Conservation (phyloP, 2,329 filamentous ascomycete species). For the Cercospora sesami region DNA sequence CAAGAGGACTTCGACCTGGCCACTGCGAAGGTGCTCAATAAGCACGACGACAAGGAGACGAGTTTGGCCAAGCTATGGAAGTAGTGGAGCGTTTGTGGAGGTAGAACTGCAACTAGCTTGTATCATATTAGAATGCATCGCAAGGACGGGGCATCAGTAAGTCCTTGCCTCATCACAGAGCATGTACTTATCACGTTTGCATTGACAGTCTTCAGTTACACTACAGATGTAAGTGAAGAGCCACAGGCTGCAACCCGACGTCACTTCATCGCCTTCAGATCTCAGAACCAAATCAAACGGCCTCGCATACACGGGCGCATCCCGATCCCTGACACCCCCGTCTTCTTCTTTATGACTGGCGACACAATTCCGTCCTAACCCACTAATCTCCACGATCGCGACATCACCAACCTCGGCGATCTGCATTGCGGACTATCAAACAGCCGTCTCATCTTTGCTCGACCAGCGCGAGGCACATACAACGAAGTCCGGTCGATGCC, state of each 20-base stretch:
- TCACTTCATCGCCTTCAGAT: neutral
- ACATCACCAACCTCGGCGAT: neutral
- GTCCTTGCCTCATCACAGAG: conserved; percentile 19
- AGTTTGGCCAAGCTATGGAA: conserved; percentile 86
- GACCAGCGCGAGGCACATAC: neutral
- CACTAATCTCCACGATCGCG: neutral
- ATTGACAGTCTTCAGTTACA: neutral
- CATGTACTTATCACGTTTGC: conserved; percentile 8
- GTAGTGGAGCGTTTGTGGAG: conserved; percentile 42
- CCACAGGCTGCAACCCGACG: neutral
- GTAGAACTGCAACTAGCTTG: conserved; percentile 9
- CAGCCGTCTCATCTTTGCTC: neutral
- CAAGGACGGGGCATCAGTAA: conserved; percentile 14
- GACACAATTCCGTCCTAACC: neutral
- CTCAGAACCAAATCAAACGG: neutral
- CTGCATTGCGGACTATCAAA: neutral
- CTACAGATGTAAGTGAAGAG: neutral
- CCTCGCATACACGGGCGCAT: neutral
- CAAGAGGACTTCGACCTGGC: conserved; percentile 99
- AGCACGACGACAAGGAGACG: conserved; percentile 98
- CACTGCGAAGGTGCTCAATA: conserved; percentile 98
- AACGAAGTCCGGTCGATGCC: neutral
- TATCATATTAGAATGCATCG: conserved; percentile 29
- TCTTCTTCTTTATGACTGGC: neutral
- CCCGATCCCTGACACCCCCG: neutral